Evolutionary conservation across 352 stramenopile species (phyloP), one percentile per base, ranked within the genome.

Genomic region (Phytophthora quininea): DNA sequence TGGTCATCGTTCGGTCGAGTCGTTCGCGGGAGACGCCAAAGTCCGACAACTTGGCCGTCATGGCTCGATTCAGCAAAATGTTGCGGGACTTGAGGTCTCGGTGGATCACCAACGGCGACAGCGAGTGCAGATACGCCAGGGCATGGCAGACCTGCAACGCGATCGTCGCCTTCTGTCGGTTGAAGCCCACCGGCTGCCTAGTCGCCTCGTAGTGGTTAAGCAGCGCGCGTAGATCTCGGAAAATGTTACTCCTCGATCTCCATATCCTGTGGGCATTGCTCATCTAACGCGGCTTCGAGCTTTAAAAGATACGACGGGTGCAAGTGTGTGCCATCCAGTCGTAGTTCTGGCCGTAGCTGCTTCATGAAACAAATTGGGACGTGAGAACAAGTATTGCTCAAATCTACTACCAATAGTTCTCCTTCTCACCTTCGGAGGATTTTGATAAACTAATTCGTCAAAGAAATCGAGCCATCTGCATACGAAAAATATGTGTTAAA

Each of bases 391-490:
- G 19, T 24, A 24, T 24, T 24, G 19, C 19, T 24, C 19, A 24
- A 24, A 24, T 24, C 19, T 24, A 24, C 19, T 24, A 24, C 19
- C 19, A 24, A 24, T n/a, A 6, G 14, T 19, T 27, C 15, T 49
- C 15, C 31, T 37, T 38, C 7, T n/a, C 62, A 92, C 83, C 74
- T 91, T 82, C 27, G 67, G 62, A 9, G 74, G 80, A 2, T 51
- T 69, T 33, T 59, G 62, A 40, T 78, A 70, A 3, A 97, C 45
- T 5, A 98, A 68, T 10, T 86, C 72, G 51, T 96, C 87, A 56
- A 97, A 96, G 62, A 96, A 94, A 60, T 98, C 87, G 29, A 98
- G 74, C 92, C 93, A 98, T 37, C 75, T 88, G 53, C 27, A 62
- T 2, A 35, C 53, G n/a, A 3, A 49, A 57, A 29, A 24, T 24